Conservation (phyloP, 2,329 filamentous ascomycete species). For the Xylariomycetidae sp. region DNA sequence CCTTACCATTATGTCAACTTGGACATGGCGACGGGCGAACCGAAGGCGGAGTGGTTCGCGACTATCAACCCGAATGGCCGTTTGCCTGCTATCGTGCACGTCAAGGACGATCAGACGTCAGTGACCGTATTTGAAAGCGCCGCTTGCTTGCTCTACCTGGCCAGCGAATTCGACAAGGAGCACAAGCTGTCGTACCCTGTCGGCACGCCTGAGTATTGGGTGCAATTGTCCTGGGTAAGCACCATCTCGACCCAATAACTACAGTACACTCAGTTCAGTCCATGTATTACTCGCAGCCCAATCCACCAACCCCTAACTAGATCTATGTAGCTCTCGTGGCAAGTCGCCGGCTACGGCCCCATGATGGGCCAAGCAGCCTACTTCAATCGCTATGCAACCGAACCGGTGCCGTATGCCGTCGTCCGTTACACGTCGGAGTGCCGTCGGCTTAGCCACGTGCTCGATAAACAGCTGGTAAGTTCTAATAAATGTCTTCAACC, state of each 20-base stretch:
- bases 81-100: constrained; percentile 19
- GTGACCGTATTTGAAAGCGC: constrained; percentile 21
- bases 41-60: constrained; percentile 14
- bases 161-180: constrained; percentile 18
- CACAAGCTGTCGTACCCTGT: constrained; percentile 15
- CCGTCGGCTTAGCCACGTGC: constrained; percentile 14
- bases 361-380: constrained; percentile 16
- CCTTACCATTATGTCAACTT: constrained; percentile 17
- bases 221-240: constrained; percentile 20
- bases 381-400: constrained; percentile 16
- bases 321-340: constrained; percentile 17
- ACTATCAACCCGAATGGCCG: constrained; percentile 21
- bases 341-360: constrained; percentile 15
- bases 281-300: no score
- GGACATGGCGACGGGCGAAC: constrained; percentile 11
- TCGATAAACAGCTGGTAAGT: constrained; percentile 17
- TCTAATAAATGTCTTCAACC: no score
- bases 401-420: constrained; percentile 12
- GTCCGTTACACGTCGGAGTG: constrained; percentile 15
- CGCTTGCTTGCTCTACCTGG: constrained; percentile 20
- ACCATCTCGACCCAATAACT: constrained; percentile 1
- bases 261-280: no score
- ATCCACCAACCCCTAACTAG: neutral
- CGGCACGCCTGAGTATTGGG: constrained; percentile 18
- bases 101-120: constrained; percentile 17